Evolutionary conservation across 2,329 filamentous ascomycete genomes (phyloP).

Genomic region (Nigrograna mackinnonii): DNA sequence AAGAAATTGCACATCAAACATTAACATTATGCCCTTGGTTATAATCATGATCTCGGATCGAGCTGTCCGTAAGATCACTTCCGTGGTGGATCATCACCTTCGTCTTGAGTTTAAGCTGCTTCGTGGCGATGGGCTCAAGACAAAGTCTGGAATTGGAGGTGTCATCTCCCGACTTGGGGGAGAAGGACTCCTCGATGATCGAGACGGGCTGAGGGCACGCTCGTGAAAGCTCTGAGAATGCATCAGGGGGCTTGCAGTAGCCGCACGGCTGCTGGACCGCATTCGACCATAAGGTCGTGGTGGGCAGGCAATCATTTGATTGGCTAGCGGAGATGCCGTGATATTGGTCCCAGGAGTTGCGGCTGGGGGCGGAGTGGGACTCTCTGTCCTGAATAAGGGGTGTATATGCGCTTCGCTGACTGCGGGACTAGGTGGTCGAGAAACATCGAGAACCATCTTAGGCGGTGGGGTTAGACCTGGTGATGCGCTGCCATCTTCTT

Average conservation of each 20-base stretch:
- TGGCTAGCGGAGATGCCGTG: conserved; percentile 69
- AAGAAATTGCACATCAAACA: conserved; percentile 4
- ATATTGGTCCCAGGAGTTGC: conserved; percentile 71
- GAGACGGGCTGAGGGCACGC: conserved; percentile 19
- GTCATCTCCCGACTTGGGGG: conserved; percentile 43
- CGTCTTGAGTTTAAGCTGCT: no score
- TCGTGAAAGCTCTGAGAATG: conserved; percentile 27
- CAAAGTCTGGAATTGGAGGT: conserved; percentile 47
- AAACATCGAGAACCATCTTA: conserved; percentile 34
- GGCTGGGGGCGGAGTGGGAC: conserved; percentile 66
- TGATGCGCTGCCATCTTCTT: conserved; percentile 11
- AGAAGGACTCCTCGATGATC: conserved; percentile 31
- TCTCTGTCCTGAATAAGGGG: conserved; percentile 75
- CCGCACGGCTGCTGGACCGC: conserved; percentile 31
- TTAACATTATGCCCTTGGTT: conserved; percentile 6
- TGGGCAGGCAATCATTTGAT: conserved; percentile 58
- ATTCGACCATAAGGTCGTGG: conserved; percentile 40
- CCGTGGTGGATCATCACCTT: no score
- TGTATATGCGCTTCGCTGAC: conserved; percentile 72
- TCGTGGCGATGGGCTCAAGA: conserved; percentile 44
- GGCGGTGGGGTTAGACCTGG: conserved; percentile 35
- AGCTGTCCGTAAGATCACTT: no score
- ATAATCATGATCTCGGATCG: no score
- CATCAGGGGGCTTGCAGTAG: conserved; percentile 24
- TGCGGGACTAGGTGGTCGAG: conserved; percentile 42